phyloP scores from a whole-genome alignment of 2,329 filamentous ascomycete species.

The Cyphellophora attinorum region DNA sequence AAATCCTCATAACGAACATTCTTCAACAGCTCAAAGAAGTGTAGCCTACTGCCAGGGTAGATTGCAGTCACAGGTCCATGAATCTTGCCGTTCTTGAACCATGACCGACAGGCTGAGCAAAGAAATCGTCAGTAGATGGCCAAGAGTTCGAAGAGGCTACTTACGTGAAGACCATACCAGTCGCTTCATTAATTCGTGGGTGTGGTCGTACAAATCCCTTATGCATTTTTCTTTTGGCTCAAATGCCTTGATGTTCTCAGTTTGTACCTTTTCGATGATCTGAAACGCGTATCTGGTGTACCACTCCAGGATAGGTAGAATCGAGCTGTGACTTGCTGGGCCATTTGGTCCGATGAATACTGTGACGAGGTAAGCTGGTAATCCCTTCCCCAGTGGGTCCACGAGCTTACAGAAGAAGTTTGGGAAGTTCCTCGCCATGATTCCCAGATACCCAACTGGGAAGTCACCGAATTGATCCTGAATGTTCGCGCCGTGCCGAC shows the following conservation, averaged over 20 bases:
- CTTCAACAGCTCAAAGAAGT: constrained; percentile 28
- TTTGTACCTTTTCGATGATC: constrained; percentile 20
- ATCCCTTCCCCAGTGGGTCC: constrained; percentile 11
- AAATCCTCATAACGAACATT: constrained; percentile 31
- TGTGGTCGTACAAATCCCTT: too few relatives aligned
- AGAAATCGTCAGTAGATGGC: too few relatives aligned
- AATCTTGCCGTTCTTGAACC: constrained; percentile 29
- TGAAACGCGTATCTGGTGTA: constrained; percentile 18
- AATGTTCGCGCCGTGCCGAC: constrained; percentile 8
- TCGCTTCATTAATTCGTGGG: too few relatives aligned
- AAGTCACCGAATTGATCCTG: constrained; percentile 6
- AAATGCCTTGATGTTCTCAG: constrained; percentile 17
- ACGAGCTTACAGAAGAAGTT: constrained; percentile 4
- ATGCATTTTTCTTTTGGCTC: too few relatives aligned
- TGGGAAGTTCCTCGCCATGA: too few relatives aligned
- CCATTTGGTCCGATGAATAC: constrained; percentile 17
- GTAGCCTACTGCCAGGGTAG: constrained; percentile 28
- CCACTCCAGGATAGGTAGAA: constrained; percentile 20
- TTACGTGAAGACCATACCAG: too few relatives aligned
- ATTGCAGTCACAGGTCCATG: constrained; percentile 21
- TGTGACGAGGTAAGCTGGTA: constrained; percentile 21
- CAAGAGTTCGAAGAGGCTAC: too few relatives aligned
- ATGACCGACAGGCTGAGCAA: constrained; percentile 34
- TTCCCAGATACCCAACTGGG: not conserved
- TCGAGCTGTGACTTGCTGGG: constrained; percentile 19